phyloP scores from a whole-genome alignment of 352 stramenopile genomes.

The Phytopythium helicoides region DNA sequence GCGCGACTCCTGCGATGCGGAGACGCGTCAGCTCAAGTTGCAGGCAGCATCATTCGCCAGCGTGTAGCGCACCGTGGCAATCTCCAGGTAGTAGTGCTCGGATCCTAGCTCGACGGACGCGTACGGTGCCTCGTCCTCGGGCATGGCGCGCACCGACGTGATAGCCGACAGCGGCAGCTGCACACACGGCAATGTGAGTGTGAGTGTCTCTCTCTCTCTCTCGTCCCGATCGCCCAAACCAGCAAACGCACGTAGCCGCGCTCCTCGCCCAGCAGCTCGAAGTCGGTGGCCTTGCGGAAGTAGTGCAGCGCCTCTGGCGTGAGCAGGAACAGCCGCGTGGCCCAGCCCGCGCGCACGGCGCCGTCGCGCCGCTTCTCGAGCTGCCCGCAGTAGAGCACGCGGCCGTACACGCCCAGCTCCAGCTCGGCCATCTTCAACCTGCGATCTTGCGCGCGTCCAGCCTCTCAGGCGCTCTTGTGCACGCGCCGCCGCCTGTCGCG shows the following conservation, averaged over 20 bases:
- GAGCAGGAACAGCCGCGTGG: conserved; percentile 77
- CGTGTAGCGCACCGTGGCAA: conserved; percentile 45
- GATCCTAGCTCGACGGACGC: conserved; percentile 45
- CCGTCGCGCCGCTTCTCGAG: conserved; percentile 77
- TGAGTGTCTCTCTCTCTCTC: too few relatives aligned
- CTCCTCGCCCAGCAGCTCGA: conserved; percentile 78
- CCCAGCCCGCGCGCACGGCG: conserved; percentile 69
- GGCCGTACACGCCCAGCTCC: conserved; percentile 73
- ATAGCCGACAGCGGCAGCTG: conserved; percentile 65
- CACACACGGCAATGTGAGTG: neutral
- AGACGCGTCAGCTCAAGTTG: neutral
- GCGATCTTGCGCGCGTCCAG: too few relatives aligned
- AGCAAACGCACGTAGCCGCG: conserved; percentile 53
- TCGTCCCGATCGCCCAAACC: too few relatives aligned
- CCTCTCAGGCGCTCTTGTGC: too few relatives aligned
- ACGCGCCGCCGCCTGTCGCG: too few relatives aligned
- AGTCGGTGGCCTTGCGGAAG: conserved; percentile 70
- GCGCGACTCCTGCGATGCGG: conserved; percentile 44
- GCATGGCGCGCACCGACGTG: conserved; percentile 70
- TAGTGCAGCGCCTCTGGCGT: conserved; percentile 78
- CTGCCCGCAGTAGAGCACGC: conserved; percentile 72
- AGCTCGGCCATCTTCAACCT: conserved; percentile 1
- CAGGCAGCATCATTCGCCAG: neutral
- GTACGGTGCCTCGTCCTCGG: conserved; percentile 60
- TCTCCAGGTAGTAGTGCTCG: conserved; percentile 85